Conservation (phyloP, 192 early-diverging fungal genomes). For the Linnemannia zychae region DNA sequence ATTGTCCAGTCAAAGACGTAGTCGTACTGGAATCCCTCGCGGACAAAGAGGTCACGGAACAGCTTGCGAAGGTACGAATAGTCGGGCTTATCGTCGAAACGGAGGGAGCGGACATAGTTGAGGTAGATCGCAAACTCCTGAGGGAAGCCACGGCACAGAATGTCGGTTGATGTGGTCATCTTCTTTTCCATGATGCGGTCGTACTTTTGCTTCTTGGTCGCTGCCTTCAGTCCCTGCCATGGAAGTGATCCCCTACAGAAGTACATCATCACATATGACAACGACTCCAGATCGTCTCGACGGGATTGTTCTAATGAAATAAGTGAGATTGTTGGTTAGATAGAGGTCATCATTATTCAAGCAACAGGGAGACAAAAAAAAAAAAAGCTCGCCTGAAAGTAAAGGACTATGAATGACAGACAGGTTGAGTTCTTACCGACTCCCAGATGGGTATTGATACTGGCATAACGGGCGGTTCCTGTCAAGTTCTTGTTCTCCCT, state of each 20-base stretch:
- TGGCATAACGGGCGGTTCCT: slow-evolving; percentile 93
- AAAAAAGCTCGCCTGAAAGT: neutral
- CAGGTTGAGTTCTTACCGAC: slow-evolving; percentile 63
- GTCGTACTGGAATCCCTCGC: slow-evolving; percentile 87
- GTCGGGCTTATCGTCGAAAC: slow-evolving; percentile 95
- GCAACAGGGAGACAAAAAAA: neutral
- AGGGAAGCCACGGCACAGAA: slow-evolving; percentile 86
- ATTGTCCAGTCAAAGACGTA: slow-evolving; percentile 94
- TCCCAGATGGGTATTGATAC: slow-evolving; percentile 90
- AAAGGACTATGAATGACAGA: neutral
- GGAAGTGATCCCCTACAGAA: slow-evolving; percentile 91
- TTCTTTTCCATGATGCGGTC: slow-evolving; percentile 96
- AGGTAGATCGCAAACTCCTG: slow-evolving; percentile 90
- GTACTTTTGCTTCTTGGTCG: slow-evolving; percentile 94
- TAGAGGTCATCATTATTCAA: neutral
- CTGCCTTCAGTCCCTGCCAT: slow-evolving; percentile 94
- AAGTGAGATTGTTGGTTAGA: neutral
- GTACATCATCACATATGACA: slow-evolving; percentile 94
- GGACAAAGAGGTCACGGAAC: slow-evolving; percentile 87
- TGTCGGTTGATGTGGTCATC: slow-evolving; percentile 87
- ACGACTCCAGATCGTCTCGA: slow-evolving; percentile 90
- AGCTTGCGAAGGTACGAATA: slow-evolving; percentile 90
- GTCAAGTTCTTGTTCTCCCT: slow-evolving; percentile 94
- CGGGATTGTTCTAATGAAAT: slow-evolving; percentile 83
- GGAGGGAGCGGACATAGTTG: slow-evolving; percentile 86